phyloP scores from a whole-genome alignment of 2,329 filamentous ascomycete species.

The Thelonectria olida region DNA sequence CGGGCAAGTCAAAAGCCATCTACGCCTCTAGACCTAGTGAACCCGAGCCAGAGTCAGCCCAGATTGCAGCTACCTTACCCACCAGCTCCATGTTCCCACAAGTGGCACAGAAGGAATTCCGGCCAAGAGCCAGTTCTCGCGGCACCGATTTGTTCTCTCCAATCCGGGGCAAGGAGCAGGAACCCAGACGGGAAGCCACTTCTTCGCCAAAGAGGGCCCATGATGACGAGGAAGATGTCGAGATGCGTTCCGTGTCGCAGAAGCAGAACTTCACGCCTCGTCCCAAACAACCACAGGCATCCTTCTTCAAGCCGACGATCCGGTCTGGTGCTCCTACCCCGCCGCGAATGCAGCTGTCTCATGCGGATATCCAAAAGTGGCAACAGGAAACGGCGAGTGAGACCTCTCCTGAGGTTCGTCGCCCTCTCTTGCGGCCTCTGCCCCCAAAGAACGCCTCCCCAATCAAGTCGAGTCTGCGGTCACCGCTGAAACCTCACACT shows the following conservation, averaged over 20 bases:
- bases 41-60: conserved; percentile 32
- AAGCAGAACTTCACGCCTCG: conserved; percentile 61
- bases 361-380: conserved; percentile 53
- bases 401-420: conserved; percentile 48
- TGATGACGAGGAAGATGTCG: conserved; percentile 38
- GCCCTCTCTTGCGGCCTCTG: conserved; percentile 56
- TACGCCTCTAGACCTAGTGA: conserved; percentile 26
- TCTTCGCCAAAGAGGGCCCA: conserved; percentile 1
- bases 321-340: conserved; percentile 45
- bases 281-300: conserved; percentile 44
- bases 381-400: conserved; percentile 52
- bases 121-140: conserved; percentile 43
- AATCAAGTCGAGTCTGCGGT: conserved; percentile 65
- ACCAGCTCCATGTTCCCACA: conserved; percentile 54
- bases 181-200: conserved; percentile 6
- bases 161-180: conserved; percentile 20
- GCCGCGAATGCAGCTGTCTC: conserved; percentile 53
- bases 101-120: conserved; percentile 44
- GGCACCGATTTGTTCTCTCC: conserved; percentile 49
- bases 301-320: conserved; percentile 51
- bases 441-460: conserved; percentile 64
- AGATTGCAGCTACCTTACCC: conserved; percentile 37
- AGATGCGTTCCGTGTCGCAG: conserved; percentile 52
- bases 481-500: conserved; percentile 65
- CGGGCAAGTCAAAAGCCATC: conserved; percentile 32